Evolutionary conservation across 345 rosid genomes (phyloP), one percentile per base, ranked within the genome.

Genomic region (Moringa oleifera): DNA sequence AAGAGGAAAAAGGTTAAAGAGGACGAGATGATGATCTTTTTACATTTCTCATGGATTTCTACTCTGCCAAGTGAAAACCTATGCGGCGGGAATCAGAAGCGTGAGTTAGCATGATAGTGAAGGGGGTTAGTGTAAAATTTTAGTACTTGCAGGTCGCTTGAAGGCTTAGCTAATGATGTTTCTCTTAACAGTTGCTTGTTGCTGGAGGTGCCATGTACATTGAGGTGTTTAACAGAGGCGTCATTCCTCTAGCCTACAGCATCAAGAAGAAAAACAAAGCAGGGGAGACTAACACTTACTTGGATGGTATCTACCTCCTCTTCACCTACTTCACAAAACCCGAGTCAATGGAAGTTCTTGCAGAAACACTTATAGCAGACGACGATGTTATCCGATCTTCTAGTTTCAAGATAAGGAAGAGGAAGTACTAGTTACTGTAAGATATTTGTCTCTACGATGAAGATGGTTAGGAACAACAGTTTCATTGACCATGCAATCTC

Each of bases 121-220:
- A n/a, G n/a, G n/a, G n/a, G n/a, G n/a, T n/a, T n/a, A n/a, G 3
- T 28, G 33, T 28, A 28, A 28, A 28, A 28, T 28, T 28, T 28
- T 8, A 28, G 33, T n/a, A n/a, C n/a, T n/a, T n/a, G 33, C 33
- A 28, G n/a, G n/a, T 28, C 33, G 20, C 20, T 61, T 23, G 15
- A 9, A 23, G 61, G 49, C 18, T 9, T 59, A 60, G 58, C 64
- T 50, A 51, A 55, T 33, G 63, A 21, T 57, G 51, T 23, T 50
- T 33, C 7, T 16, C 67, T 8, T 55, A 61, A 68, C 80, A 94
- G 99, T 64, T 94, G 77, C 97, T 94, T 63, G 92, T 94, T 61
- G 95, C 97, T n/a, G 97, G 92, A 6, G 99, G 99, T 9, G 97
- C 96, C 66, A 94, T 90, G 99, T 90, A 90, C 20, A 82, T 88